A percentile compares a stretch with the other conserved stretches of the same genome.
Evolutionary conservation across 2,329 filamentous ascomycete species (phyloP).

Genomic region (Chaetomium sp.): DNA sequence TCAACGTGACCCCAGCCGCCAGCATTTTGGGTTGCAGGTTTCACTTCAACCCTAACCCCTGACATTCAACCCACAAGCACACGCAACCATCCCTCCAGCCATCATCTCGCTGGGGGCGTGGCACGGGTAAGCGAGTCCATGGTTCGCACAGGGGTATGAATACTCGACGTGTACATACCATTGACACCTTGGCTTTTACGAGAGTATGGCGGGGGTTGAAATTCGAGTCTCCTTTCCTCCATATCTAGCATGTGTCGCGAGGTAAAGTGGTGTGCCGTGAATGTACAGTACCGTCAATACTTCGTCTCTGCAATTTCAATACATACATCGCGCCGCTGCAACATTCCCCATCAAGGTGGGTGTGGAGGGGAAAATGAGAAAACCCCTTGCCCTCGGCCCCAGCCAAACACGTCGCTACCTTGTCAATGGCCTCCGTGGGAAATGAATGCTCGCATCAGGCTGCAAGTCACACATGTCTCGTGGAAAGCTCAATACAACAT

Average conservation of each 20-base stretch:
- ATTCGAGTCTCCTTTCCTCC: no score
- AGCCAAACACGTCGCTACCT: neutral
- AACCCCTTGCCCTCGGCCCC: neutral
- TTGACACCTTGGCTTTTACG: neutral
- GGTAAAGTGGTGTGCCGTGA: neutral
- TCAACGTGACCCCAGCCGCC: conserved; percentile 7
- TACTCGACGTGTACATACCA: no score
- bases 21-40: neutral
- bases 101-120: neutral
- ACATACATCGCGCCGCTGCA: neutral
- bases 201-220: no score
- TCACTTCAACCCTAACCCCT: conserved; percentile 14
- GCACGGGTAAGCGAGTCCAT: neutral
- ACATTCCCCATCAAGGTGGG: neutral
- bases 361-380: neutral
- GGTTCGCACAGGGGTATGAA: neutral
- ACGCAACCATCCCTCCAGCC: neutral
- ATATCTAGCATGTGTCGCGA: neutral
- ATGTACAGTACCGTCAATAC: neutral
- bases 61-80: neutral
- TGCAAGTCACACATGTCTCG: neutral
- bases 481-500: neutral
- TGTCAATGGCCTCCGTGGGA: neutral
- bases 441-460: neutral
- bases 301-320: neutral